Conservation (phyloP, 768 basidiomycete genomes). For the Mycena haematopus region DNA sequence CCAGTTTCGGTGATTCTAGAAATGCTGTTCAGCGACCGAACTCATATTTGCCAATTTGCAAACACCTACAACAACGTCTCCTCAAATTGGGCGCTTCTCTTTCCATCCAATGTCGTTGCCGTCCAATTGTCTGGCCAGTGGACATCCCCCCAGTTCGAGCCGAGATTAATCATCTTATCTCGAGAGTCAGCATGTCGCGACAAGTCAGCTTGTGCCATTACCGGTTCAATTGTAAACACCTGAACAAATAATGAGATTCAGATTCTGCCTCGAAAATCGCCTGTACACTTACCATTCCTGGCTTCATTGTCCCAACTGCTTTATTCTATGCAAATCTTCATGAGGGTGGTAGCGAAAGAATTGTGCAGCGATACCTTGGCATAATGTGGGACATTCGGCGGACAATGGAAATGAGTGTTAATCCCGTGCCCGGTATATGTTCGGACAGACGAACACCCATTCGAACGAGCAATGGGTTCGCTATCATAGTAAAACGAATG, state of each 20-base stretch:
- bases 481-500: slow-evolving; percentile 40
- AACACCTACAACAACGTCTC: slow-evolving; percentile 90
- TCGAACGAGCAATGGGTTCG: slow-evolving; percentile 84
- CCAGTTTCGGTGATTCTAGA: slow-evolving; percentile 89
- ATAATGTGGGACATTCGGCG: slow-evolving; percentile 93
- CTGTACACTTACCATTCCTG: slow-evolving; percentile 76
- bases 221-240: slow-evolving; percentile 84
- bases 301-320: slow-evolving; percentile 90
- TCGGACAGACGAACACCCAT: slow-evolving; percentile 89
- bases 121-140: slow-evolving; percentile 99
- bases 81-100: slow-evolving; percentile 94
- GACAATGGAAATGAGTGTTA: slow-evolving; percentile 82
- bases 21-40: slow-evolving; percentile 8
- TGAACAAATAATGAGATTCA: slow-evolving; percentile 31
- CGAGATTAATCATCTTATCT: slow-evolving; percentile 89
- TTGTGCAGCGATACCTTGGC: slow-evolving; percentile 54
- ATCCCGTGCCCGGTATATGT: slow-evolving; percentile 93
- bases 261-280: background rate
- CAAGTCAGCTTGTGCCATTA: slow-evolving; percentile 38
- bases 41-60: background rate
- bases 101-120: slow-evolving; percentile 90
- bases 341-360: background rate
- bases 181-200: slow-evolving; percentile 18
- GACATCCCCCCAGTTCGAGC: slow-evolving; percentile 73
- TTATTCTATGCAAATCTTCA: slow-evolving; percentile 58